Percentiles rank a stretch among this genome's conserved stretches.
These are phyloP conservation scores for Camelina sativa DNA, from an alignment of 345 rosid species.

Conservation along the genomic window DNA sequence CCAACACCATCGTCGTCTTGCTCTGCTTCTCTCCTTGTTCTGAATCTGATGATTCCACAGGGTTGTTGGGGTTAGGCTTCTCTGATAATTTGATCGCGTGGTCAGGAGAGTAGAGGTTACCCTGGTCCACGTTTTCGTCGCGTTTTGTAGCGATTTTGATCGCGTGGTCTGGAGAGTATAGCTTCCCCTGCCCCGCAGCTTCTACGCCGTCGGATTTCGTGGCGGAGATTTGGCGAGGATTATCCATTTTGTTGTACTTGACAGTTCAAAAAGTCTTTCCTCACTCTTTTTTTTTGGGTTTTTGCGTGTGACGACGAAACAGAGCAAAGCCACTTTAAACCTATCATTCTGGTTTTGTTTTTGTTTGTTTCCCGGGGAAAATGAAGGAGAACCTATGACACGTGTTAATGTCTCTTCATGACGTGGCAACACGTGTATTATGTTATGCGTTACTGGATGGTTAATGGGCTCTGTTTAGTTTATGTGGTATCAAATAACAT, in stretches of 20 bases:
- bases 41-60: background rate
- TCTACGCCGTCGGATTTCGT: constrained; percentile 33
- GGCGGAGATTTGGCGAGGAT: constrained; percentile 23
- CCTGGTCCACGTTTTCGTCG: constrained; percentile 35
- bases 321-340: constrained; percentile 39
- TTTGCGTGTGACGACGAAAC: constrained; percentile 30
- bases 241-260: constrained; percentile 8
- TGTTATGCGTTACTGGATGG: background rate
- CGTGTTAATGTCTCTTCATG: constrained; percentile 5
- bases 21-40: constrained; percentile 20
- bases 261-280: constrained; percentile 2
- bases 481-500: background rate
- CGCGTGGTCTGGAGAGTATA: constrained; percentile 41
- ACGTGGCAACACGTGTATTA: constrained; percentile 32
- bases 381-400: constrained; percentile 7
- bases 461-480: background rate
- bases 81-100: constrained; percentile 40
- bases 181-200: constrained; percentile 36
- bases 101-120: constrained; percentile 38
- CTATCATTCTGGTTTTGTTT: constrained; percentile 4
- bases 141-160: constrained; percentile 29
- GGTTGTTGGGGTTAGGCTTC: background rate
- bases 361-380: constrained; percentile 45
- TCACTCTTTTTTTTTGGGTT: background rate
- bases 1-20: constrained; percentile 31